phyloP scores from a whole-genome alignment of 352 stramenopile genomes.

The Phytopythium montanum region DNA sequence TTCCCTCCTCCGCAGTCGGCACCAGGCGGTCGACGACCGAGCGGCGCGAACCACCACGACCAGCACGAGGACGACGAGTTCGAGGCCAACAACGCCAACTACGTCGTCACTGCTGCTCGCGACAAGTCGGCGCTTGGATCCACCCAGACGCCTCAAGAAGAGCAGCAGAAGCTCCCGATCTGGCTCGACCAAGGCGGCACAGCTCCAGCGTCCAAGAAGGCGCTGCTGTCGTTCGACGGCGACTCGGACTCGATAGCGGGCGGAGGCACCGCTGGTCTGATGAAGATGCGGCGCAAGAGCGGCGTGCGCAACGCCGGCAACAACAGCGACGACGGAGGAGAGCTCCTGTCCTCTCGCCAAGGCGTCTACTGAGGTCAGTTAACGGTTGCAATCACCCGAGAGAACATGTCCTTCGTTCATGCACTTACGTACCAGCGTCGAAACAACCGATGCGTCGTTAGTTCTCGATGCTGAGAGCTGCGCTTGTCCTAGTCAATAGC shows the following conservation, averaged over 20 bases:
- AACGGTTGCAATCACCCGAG: background rate
- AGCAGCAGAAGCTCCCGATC: slow-evolving; percentile 44
- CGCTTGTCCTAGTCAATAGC: background rate
- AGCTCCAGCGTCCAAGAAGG: slow-evolving; percentile 13
- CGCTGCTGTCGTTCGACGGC: slow-evolving; percentile 17
- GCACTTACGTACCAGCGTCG: background rate
- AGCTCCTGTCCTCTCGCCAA: slow-evolving; percentile 10
- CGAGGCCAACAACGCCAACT: slow-evolving; percentile 34
- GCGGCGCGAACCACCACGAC: slow-evolving; percentile 11
- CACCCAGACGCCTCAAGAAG: slow-evolving; percentile 9
- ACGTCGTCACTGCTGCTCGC: slow-evolving; percentile 19
- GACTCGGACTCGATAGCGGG: slow-evolving; percentile 36
- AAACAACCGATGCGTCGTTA: background rate
- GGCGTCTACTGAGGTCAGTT: slow-evolving; percentile 12
- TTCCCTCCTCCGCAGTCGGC: slow-evolving; percentile 69
- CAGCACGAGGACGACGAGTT: slow-evolving; percentile 17
- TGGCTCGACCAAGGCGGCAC: slow-evolving; percentile 56
- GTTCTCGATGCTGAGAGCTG: background rate
- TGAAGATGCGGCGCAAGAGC: slow-evolving; percentile 70
- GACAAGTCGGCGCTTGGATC: slow-evolving; percentile 3
- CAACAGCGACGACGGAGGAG: slow-evolving; percentile 28
- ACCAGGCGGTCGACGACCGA: slow-evolving; percentile 40
- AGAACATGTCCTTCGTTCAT: background rate
- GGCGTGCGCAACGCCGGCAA: slow-evolving; percentile 38
- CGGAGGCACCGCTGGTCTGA: slow-evolving; percentile 51